Conservation (phyloP, 495 filamentous ascomycete genomes). For the Haplographium delicatum region DNA sequence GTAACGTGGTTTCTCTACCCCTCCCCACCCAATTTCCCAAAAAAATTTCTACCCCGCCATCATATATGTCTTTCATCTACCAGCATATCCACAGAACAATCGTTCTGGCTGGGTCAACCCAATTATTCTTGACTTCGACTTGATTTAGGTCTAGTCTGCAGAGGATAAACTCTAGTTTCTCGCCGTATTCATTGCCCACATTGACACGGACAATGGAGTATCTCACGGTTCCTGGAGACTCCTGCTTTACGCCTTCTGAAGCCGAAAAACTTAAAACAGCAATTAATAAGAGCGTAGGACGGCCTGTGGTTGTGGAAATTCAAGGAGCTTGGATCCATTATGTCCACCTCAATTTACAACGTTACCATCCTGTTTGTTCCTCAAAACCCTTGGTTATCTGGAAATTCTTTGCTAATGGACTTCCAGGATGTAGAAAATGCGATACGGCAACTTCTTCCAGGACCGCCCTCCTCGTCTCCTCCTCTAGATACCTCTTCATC, state of each 20-base stretch:
- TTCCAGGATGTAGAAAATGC: slow-evolving; percentile 2
- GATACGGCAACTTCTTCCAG: slow-evolving; percentile 37
- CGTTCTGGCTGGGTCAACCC: too few relatives aligned
- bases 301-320: slow-evolving; percentile 36
- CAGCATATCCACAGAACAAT: too few relatives aligned
- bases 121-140: too few relatives aligned
- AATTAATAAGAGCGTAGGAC: slow-evolving; percentile 36
- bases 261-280: slow-evolving; percentile 42
- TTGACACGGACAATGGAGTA: slow-evolving; percentile 2
- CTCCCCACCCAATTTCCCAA: too few relatives aligned
- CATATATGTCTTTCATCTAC: too few relatives aligned
- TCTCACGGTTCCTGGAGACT: slow-evolving; percentile 36
- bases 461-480: background rate
- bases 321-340: slow-evolving; percentile 49
- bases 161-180: too few relatives aligned
- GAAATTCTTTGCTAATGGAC: background rate
- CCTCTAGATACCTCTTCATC: background rate
- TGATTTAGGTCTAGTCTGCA: too few relatives aligned
- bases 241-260: slow-evolving; percentile 46
- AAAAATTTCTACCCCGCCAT: too few relatives aligned
- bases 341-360: slow-evolving; percentile 19
- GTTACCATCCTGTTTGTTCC: background rate
- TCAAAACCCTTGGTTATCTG: too few relatives aligned
- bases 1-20: too few relatives aligned
- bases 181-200: background rate